Base-by-base conservation (phyloP, 139 green algal genomes). In the Chlamydomonas eustigma region DNA sequence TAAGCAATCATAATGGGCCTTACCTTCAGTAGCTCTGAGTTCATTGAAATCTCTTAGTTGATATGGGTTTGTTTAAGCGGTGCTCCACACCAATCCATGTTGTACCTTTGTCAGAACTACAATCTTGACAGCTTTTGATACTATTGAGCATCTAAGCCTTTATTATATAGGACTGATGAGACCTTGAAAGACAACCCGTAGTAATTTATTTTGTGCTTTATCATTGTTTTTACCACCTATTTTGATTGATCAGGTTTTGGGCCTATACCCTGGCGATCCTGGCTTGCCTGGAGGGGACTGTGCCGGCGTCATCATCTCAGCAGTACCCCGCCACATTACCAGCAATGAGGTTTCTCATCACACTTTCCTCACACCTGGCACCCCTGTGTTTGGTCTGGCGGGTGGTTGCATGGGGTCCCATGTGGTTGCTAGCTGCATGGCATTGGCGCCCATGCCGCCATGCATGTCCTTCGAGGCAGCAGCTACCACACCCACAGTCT, bases 341-440 rank as follows among this genome's bases (percentile, higher is more conserved):
- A 25, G 3, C 3, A 31, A 39, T 12, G 18, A 38, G 5, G 65
- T 34, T 8, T 25, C 6, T 28, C 6, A 37, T 4, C 52, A 8
- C 12, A 31, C 52, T 28, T 12, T 58, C 28, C 65, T 72, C 5
- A 34, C 39, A 22, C 65, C 65, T 44, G 92, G 92, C 25, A 76
- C 88, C 1, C 65, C 87, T 0, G 92, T 95, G 39, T 95, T 95
- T 85, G 92, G 92, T 31, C 80, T 97, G 34, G 92, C 92, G 0
- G 77, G 65, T 22, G 92, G 91, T 24, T 87, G 83, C 78, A 80
- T 95, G 32, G 92, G 89, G 70, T 90, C 86, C 3, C 83, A 92
- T 39, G 91, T 95, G 1, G 32, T 84, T 8, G 86, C 81, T 2
- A 85, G 80, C 8, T 76, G 76, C 0, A 77, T 80, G 24, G 90